Evolutionary conservation across 169 alveolate species (phyloP).

Genomic region (Eimeria praecox): DNA sequence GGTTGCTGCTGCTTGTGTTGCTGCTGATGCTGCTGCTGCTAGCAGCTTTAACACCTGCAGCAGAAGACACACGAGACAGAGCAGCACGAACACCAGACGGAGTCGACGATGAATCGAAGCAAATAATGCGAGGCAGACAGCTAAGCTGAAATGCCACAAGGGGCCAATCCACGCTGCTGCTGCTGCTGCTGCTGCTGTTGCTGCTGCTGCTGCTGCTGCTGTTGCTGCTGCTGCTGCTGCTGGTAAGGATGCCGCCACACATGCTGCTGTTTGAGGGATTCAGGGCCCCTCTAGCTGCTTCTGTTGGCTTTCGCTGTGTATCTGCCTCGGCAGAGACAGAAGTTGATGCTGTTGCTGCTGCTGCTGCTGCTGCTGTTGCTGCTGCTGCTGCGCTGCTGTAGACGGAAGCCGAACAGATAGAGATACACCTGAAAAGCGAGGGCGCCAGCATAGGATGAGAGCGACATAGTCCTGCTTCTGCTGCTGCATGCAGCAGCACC

Average conservation of each 20-base stretch:
- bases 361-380: background rate
- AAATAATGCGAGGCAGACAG: background rate
- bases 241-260: too few relatives aligned
- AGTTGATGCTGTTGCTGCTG: background rate
- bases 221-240: background rate
- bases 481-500: constrained; percentile 51
- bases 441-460: background rate
- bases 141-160: background rate
- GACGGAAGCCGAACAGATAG: constrained; percentile 4
- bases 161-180: constrained; percentile 27
- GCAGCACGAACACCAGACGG: background rate
- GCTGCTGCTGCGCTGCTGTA: constrained; percentile 41
- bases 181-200: constrained; percentile 17
- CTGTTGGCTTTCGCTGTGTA: background rate
- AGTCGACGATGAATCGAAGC: constrained; percentile 13
- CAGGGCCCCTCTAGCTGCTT: background rate
- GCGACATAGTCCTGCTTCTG: constrained; percentile 36
- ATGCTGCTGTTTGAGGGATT: background rate
- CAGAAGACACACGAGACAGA: constrained; percentile 9
- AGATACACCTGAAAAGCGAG: background rate
- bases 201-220: background rate
- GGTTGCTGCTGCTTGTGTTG: constrained; percentile 40
- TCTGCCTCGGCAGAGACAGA: background rate
- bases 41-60: background rate
- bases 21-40: constrained; percentile 42